Base-by-base conservation (phyloP, 345 rosid species). In the Camelina sativa region DNA sequence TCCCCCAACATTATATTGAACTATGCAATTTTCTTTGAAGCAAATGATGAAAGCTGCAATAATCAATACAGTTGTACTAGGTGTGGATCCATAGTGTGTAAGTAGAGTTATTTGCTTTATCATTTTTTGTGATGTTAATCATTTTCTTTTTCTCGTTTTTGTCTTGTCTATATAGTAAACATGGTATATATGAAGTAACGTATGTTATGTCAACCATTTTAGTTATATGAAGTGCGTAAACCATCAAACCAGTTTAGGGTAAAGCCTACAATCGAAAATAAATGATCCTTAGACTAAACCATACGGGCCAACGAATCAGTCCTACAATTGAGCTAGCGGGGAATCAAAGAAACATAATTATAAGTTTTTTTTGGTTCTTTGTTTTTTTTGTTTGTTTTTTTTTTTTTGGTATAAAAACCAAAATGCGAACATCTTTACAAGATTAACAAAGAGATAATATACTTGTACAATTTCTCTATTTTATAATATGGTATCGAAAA, bases 1-100 rank as follows among this genome's bases (percentile, higher is more conserved):
- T 12, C 30, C 35, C 44, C 19, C 37, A 30, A 56, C 12, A 17
- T 43, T 56, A 44, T 17, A 30, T 43, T 32, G 20, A 55, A 4
- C 44, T 35, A 32, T 34, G 10, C 34, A 46, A 19, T 16, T 15
- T 15, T 35, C 13, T 8, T n/a, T 60, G 7, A 35, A 61, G 51
- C 32, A 40, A 52, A 62, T 25, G 20, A 63, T 11, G 65, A 16
- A 54, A 52, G 53, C 69, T 62, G n/a, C 43, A 40, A 40, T 61
- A 15, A 61, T 50, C 40, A 48, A 16, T 46, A 47, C 23, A 15
- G 10, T 8, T 32, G 4, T 54, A 38, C n/a, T 54, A 44, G 23
- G 48, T 44, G 17, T 44, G 9, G 9, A 55, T 55, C 51, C 53
- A 25, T 43, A 55, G 55, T 54, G 8, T 67, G 22, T 20, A 35